Evolutionary conservation across 2,329 filamentous ascomycete species (phyloP), one percentile per base, ranked within the genome.

Genomic region (Pseudogymnoascus sp.): DNA sequence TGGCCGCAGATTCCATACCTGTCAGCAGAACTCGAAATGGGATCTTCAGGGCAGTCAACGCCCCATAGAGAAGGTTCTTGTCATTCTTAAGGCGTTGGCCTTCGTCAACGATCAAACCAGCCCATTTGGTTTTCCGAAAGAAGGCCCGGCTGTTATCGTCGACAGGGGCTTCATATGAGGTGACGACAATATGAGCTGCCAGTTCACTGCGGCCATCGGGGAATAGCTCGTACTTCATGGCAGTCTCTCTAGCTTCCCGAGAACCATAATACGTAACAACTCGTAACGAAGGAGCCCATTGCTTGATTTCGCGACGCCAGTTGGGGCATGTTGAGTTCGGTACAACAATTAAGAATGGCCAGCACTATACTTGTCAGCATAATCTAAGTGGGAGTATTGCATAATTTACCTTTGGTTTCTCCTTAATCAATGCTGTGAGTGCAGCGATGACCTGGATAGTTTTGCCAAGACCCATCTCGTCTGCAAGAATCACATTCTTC

Each of bases 391-490:
- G 8, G 65, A 59, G 16, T 38, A 44, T 26, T 8, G 21, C 3
- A 64, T 42, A 47, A 50, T 62, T 19, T 70, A 65, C 40, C 40
- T 72, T 78, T 5, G 85, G 85, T n/a, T 76, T 76, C 61, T 87
- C 82, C 65, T 88, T 81, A 24, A 88, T 81, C 38, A 97, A 76
- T 0, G 88, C 86, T 1, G 90, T 86, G 65, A 97, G 82, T 66
- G 96, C 84, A 2, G 87, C 85, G 65, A 97, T 89, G 61, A 97
- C 86, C 73, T 99, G 95, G 33, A 99, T 91, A 0, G 95, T 99
- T 78, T 99, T 99, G 33, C 95, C 95, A 1, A 99, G 83, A 42
- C 95, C 95, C 95, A 99, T 99, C 73, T 99, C 95, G 72, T 99
- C 95, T 0, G 95, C 95, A 6, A 97, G 82, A 64, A 97, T 93